Percentiles rank a stretch among this genome's conserved stretches.
These are phyloP conservation scores for Eucalyptus erythrocorys DNA, from an alignment of 345 rosid genomes.

Conservation along the genomic window DNA sequence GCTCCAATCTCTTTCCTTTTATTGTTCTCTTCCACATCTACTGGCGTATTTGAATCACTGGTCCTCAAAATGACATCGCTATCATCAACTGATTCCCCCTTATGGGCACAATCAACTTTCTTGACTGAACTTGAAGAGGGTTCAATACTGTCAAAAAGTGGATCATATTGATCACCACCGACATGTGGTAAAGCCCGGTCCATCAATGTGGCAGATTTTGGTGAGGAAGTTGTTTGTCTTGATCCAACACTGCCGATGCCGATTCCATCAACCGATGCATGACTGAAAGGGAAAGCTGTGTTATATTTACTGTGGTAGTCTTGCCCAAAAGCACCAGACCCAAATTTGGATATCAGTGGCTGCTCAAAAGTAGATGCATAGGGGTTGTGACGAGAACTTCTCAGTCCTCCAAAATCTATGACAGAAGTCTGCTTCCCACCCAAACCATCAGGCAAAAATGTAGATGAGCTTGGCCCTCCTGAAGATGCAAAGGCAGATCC, in stretches of 20 bases:
- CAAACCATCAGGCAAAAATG: slow-evolving; percentile 8
- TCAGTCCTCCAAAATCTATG: slow-evolving; percentile 15
- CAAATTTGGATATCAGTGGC: slow-evolving; percentile 19
- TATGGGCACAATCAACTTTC: slow-evolving; percentile 18
- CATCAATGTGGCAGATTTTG: slow-evolving; percentile 21
- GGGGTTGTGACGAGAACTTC: slow-evolving; percentile 18
- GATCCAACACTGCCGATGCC: slow-evolving; percentile 18
- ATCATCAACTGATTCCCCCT: slow-evolving; percentile 25
- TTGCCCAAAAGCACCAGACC: slow-evolving; percentile 17
- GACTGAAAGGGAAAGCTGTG: slow-evolving; percentile 4
- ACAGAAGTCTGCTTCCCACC: slow-evolving; percentile 10
- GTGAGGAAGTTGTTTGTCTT: slow-evolving; percentile 23
- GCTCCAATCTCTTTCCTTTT: slow-evolving; percentile 22
- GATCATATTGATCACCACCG: slow-evolving; percentile 69
- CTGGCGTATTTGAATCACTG: slow-evolving; percentile 35
- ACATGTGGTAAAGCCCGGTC: slow-evolving; percentile 14
- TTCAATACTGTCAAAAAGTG: slow-evolving; percentile 75
- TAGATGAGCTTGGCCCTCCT: slow-evolving; percentile 7
- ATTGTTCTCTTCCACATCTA: slow-evolving; percentile 51
- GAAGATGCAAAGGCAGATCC: neutral
- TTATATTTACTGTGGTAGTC: slow-evolving; percentile 9
- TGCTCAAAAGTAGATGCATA: slow-evolving; percentile 37
- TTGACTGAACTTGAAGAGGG: slow-evolving; percentile 31
- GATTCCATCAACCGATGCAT: slow-evolving; percentile 16
- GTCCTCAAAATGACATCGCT: slow-evolving; percentile 23